Evolutionary conservation across 2,329 filamentous ascomycete species (phyloP), one percentile per base, ranked within the genome.

Genomic region (Juglanconis juglandina): DNA sequence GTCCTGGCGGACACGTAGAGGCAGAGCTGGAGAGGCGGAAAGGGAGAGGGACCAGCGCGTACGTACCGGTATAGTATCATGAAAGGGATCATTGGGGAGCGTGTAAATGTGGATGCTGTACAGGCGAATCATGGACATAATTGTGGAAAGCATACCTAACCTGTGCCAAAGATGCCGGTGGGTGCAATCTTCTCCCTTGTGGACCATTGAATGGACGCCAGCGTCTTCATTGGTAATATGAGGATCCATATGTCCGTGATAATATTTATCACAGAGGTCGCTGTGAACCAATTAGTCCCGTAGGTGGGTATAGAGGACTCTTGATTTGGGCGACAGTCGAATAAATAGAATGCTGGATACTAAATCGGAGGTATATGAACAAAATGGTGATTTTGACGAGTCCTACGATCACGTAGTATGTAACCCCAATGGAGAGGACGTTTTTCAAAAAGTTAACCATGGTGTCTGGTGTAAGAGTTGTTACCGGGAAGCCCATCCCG

Each of bases 181-280:
- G 87, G 74, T 0, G 80, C 81, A 11, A 81, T 67, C 58, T 83
- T 82, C 58, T 82, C 80, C 3, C 73, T 73, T 4, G 66, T 68
- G 0, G 80, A 78, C 9, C 83, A 79, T 60, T 80, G 72, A 3
- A 84, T 73, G 5, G 72, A 72, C 0, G 75, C 68, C 0, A 82
- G 70, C 2, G 79, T 75, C 1, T 70, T 71, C 37, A 81, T 68
- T 2, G 79, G 79, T 3, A 82, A 70, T 0, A 69, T 51, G 8
- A 81, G 70, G 46, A 81, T 76, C 65, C 75, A 75, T 42, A 77
- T 58, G 59, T 82, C 79, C 3, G 79, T 76, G 7, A 78, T 6
- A 42, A 81, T 80, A 65, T 80, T 80, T 65, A 77, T 73, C 33
- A 67, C 67, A 11, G 74, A 77, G 0, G 77, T 78, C 53, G 72